These are phyloP conservation scores for Cystobasidium sp. DNA, from an alignment of 1,284 basidiomycete species.

Conservation along the genomic window DNA sequence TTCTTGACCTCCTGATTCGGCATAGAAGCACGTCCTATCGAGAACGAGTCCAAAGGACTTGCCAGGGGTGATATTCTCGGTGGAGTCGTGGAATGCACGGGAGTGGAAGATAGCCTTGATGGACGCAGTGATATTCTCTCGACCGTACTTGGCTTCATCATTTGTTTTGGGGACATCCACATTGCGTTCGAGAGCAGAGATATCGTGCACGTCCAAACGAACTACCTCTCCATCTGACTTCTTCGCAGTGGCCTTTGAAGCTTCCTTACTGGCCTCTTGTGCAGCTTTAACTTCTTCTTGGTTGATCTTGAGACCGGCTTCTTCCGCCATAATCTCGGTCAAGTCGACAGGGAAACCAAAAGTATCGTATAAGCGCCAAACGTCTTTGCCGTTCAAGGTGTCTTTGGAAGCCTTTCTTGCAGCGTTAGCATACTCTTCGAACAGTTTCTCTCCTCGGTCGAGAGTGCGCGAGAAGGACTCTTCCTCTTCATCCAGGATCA, in stretches of 20 bases:
- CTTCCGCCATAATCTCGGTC: slow-evolving; percentile 96
- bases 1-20: slow-evolving; percentile 96
- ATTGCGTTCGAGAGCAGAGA: slow-evolving; percentile 83
- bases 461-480: slow-evolving; percentile 94
- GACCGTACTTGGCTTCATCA: slow-evolving; percentile 87
- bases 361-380: slow-evolving; percentile 97
- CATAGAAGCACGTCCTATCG: slow-evolving; percentile 96
- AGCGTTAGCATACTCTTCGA: slow-evolving; percentile 82
- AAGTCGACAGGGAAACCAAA: slow-evolving; percentile 98
- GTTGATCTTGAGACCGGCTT: slow-evolving; percentile 82
- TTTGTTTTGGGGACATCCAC: slow-evolving; percentile 86
- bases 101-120: slow-evolving; percentile 87
- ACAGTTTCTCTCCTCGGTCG: slow-evolving; percentile 94
- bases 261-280: slow-evolving; percentile 84
- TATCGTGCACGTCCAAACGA: slow-evolving; percentile 94
- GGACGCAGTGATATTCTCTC: slow-evolving; percentile 72
- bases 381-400: slow-evolving; percentile 84
- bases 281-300: slow-evolving; percentile 89
- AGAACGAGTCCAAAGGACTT: slow-evolving; percentile 83
- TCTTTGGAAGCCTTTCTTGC: slow-evolving; percentile 70
- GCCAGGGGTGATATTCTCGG: slow-evolving; percentile 65
- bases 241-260: slow-evolving; percentile 77
- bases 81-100: slow-evolving; percentile 75
- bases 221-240: slow-evolving; percentile 70
- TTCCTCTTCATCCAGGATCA: slow-evolving; percentile 97